Conservation (phyloP, 1,139 yeast genomes). For the Hansenula sp. region DNA sequence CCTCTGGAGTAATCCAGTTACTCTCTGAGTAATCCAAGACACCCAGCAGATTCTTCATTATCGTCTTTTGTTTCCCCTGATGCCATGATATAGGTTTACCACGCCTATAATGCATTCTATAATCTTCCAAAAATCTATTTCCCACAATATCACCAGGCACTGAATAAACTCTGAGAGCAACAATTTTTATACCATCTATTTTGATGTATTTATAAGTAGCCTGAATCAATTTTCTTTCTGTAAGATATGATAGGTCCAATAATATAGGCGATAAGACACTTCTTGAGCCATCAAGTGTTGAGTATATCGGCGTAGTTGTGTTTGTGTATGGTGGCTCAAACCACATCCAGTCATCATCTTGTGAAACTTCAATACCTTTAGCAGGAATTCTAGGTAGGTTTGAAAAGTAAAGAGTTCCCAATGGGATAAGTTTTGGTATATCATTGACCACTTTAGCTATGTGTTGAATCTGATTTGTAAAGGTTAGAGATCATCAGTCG, state of each 20-base stretch:
- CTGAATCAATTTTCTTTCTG: slow-evolving; percentile 35
- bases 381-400: slow-evolving; percentile 35
- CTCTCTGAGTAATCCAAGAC: slow-evolving; percentile 36
- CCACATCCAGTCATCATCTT: slow-evolving; percentile 48
- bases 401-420: slow-evolving; percentile 45
- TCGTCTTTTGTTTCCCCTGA: slow-evolving; percentile 24
- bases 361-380: slow-evolving; percentile 29
- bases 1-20: slow-evolving; percentile 12
- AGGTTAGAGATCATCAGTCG: too few relatives aligned
- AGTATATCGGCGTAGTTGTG: slow-evolving; percentile 15
- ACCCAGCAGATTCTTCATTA: slow-evolving; percentile 32
- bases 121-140: slow-evolving; percentile 28
- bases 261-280: slow-evolving; percentile 22
- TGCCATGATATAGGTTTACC: slow-evolving; percentile 29
- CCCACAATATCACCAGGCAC: slow-evolving; percentile 45
- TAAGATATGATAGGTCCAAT: slow-evolving; percentile 37
- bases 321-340: slow-evolving; percentile 34
- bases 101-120: slow-evolving; percentile 29
- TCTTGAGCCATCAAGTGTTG: slow-evolving; percentile 4
- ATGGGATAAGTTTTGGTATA: slow-evolving; percentile 34
- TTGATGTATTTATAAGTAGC: slow-evolving; percentile 40
- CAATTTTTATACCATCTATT: slow-evolving; percentile 9
- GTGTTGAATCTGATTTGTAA: not conserved
- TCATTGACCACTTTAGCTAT: slow-evolving; percentile 35
- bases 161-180: slow-evolving; percentile 41